Evolutionary conservation across 202 grass and related monocot species (phyloP).

Genomic region (Schoenoplectus triqueter): DNA sequence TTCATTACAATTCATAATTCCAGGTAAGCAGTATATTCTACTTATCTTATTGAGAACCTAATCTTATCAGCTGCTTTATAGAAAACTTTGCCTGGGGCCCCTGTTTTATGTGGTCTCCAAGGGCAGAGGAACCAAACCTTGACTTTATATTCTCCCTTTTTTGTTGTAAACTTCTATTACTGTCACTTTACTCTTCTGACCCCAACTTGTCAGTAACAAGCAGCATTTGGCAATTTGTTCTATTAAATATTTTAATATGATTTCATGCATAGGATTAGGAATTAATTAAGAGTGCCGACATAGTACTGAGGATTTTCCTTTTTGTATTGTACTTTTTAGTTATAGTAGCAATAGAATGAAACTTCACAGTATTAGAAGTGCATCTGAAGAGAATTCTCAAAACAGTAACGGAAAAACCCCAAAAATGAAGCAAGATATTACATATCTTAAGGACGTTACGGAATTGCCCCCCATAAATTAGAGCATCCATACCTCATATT

Average conservation of each 20-base stretch:
- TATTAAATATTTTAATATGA: neutral
- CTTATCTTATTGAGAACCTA: conserved; percentile 13
- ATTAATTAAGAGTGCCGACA: neutral
- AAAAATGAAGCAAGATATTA: neutral
- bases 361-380: neutral
- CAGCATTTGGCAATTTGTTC: neutral
- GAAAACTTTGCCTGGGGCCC: neutral
- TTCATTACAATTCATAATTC: neutral
- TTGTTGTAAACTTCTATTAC: neutral
- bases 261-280: too few relatives aligned
- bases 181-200: conserved; percentile 21
- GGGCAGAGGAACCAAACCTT: conserved; percentile 31
- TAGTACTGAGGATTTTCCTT: neutral
- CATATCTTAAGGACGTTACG: neutral
- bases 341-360: conserved; percentile 5
- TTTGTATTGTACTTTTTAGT: neutral
- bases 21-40: conserved; percentile 16
- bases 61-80: conserved; percentile 30
- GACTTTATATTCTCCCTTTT: neutral
- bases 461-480: neutral
- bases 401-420: neutral
- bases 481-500: conserved; percentile 24
- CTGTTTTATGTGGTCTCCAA: conserved; percentile 29
- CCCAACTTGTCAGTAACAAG: neutral
- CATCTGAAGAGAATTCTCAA: neutral